Percentiles rank a stretch among this genome's conserved stretches.
phyloP scores from a whole-genome alignment of 148 eudicot genomes.

The Amaranthus hypochondriacus region DNA sequence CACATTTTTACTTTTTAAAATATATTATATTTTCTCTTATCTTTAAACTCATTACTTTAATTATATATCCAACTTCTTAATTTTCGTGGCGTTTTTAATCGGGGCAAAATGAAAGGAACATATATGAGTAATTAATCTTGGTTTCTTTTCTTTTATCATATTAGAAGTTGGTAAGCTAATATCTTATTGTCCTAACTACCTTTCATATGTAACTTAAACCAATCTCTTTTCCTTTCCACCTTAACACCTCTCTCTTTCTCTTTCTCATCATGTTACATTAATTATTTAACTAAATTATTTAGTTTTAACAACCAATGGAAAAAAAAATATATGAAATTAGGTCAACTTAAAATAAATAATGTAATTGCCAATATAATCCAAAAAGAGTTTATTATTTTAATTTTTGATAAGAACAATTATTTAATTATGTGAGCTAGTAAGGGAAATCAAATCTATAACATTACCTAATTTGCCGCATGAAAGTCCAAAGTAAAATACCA shows the following conservation, averaged over 20 bases:
- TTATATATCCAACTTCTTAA: too few relatives aligned
- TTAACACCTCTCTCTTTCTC: not conserved
- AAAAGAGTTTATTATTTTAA: too few relatives aligned
- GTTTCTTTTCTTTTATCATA: constrained; percentile 12
- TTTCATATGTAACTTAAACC: constrained; percentile 11
- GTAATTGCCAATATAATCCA: too few relatives aligned
- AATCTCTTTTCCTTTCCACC: not conserved
- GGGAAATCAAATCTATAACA: not conserved
- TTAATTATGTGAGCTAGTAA: not conserved
- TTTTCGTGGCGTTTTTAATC: too few relatives aligned
- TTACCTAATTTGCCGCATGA: not conserved
- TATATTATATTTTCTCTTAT: too few relatives aligned
- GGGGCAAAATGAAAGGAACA: too few relatives aligned
- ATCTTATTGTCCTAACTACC: constrained; percentile 26
- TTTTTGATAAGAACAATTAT: not conserved
- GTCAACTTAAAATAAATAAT: not conserved
- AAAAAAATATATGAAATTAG: not conserved
- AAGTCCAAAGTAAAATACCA: not conserved
- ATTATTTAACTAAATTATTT: constrained; percentile 1
- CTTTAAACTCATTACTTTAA: too few relatives aligned
- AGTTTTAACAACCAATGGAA: not conserved
- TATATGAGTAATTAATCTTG: not conserved
- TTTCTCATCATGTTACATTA: not conserved
- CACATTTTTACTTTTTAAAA: too few relatives aligned
- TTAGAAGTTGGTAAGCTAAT: constrained; percentile 31